phyloP scores from a whole-genome alignment of 129 eudicot genomes.

The Lactuca sativa region DNA sequence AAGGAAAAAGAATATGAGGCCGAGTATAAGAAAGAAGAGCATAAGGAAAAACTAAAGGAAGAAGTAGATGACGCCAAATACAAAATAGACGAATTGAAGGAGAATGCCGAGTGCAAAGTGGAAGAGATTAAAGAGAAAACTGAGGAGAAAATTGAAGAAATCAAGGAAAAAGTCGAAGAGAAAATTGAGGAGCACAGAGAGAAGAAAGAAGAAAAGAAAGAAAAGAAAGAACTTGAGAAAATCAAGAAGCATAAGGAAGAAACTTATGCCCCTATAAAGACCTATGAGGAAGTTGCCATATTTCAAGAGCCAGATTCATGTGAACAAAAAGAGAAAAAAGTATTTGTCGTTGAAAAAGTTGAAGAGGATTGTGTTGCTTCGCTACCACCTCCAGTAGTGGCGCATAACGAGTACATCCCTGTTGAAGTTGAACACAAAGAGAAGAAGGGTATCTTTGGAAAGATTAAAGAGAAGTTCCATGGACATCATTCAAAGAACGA shows the following conservation, averaged over 20 bases:
- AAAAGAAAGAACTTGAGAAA: constrained; percentile 30
- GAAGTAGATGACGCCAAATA: constrained; percentile 21
- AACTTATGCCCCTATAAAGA: neutral
- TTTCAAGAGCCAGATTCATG: constrained; percentile 13
- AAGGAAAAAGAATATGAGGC: constrained; percentile 29
- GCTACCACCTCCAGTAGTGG: constrained; percentile 25
- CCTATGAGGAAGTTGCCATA: constrained; percentile 19
- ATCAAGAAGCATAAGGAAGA: constrained; percentile 23
- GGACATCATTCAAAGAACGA: constrained; percentile 36
- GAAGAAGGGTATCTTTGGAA: constrained; percentile 37
- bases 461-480: constrained; percentile 38
- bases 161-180: constrained; percentile 9
- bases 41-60: constrained; percentile 28
- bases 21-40: constrained; percentile 26
- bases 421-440: constrained; percentile 37
- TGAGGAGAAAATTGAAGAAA: constrained; percentile 20
- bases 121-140: constrained; percentile 20
- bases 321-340: constrained; percentile 20
- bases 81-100: constrained; percentile 24
- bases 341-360: neutral
- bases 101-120: constrained; percentile 26
- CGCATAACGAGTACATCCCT: constrained; percentile 12
- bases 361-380: constrained; percentile 32
- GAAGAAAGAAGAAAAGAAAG: constrained; percentile 30
- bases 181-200: constrained; percentile 28